These are phyloP conservation scores for Exutisphaerella laricina DNA, from an alignment of 2,329 filamentous ascomycete species.

Conservation along the genomic window DNA sequence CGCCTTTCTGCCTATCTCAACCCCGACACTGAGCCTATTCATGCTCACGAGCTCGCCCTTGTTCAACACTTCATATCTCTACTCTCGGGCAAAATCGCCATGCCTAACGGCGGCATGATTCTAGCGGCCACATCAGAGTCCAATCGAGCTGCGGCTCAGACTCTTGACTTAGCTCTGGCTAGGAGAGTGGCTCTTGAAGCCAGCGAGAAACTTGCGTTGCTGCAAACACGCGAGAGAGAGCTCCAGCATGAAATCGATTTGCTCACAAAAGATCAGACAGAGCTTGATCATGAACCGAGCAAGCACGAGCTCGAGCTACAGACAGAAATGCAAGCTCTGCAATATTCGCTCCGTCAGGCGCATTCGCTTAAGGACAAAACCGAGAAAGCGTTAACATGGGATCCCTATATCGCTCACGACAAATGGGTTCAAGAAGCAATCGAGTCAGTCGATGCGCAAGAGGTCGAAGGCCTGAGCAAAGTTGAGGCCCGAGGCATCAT, in stretches of 20 bases:
- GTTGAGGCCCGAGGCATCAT: slow-evolving; percentile 71
- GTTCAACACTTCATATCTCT: slow-evolving; percentile 69
- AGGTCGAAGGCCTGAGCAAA: slow-evolving; percentile 64
- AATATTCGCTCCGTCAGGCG: background rate
- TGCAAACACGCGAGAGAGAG: slow-evolving; percentile 22
- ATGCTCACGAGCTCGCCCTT: slow-evolving; percentile 77
- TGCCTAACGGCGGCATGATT: slow-evolving; percentile 71
- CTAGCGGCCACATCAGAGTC: slow-evolving; percentile 68
- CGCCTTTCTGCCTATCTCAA: slow-evolving; percentile 67
- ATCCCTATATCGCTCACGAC: slow-evolving; percentile 51
- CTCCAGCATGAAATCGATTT: slow-evolving; percentile 7
- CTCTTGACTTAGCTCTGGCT: slow-evolving; percentile 14
- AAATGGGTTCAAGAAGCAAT: slow-evolving; percentile 46
- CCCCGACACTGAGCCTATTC: slow-evolving; percentile 65
- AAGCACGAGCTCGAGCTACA: background rate
- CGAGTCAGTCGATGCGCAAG: slow-evolving; percentile 42
- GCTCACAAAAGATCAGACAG: background rate
- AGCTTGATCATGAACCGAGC: background rate
- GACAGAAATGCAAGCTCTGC: background rate
- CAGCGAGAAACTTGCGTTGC: slow-evolving; percentile 11
- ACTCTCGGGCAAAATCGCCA: slow-evolving; percentile 52
- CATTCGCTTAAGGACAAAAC: background rate
- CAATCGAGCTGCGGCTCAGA: slow-evolving; percentile 45
- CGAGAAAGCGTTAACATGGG: slow-evolving; percentile 32
- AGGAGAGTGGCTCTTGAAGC: background rate